A percentile compares a stretch with the other conserved stretches of the same genome.
These are phyloP conservation scores for Ceratocystis colombiana DNA, from an alignment of 2,329 filamentous ascomycete genomes.

Conservation along the genomic window DNA sequence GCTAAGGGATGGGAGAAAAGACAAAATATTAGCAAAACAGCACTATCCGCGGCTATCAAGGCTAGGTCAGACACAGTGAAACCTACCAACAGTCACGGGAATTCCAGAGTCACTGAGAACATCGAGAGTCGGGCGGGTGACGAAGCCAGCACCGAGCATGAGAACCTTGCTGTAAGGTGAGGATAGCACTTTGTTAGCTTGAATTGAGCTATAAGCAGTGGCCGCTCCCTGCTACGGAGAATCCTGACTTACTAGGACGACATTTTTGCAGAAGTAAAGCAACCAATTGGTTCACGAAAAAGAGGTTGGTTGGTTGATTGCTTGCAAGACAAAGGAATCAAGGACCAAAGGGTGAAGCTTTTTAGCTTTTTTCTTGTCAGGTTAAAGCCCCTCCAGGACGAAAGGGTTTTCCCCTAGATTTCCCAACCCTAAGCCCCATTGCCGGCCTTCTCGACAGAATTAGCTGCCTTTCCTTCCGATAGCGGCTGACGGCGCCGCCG, in stretches of 20 bases:
- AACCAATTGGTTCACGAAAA: slow-evolving; percentile 13
- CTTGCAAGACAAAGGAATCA: not conserved
- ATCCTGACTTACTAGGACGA: slow-evolving; percentile 24
- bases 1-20: slow-evolving; percentile 40
- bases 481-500: slow-evolving; percentile 16
- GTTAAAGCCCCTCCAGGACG: not conserved
- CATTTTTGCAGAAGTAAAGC: slow-evolving; percentile 23
- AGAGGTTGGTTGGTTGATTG: slow-evolving; percentile 4
- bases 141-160: slow-evolving; percentile 42
- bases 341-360: not conserved
- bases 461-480: slow-evolving; percentile 19
- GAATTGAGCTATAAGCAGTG: not conserved
- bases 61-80: not conserved
- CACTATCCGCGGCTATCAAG: not conserved
- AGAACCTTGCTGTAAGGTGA: slow-evolving; percentile 21
- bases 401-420: not conserved
- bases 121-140: slow-evolving; percentile 55
- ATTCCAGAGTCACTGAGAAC: slow-evolving; percentile 52
- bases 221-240: too few species aligned
- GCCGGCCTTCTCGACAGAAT: not conserved
- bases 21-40: not conserved
- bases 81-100: slow-evolving; percentile 54
- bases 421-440: not conserved
- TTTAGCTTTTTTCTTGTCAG: not conserved
- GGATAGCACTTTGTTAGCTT: slow-evolving; percentile 10